phyloP scores from a whole-genome alignment of 495 filamentous ascomycete genomes.

The Cercophora scortea region DNA sequence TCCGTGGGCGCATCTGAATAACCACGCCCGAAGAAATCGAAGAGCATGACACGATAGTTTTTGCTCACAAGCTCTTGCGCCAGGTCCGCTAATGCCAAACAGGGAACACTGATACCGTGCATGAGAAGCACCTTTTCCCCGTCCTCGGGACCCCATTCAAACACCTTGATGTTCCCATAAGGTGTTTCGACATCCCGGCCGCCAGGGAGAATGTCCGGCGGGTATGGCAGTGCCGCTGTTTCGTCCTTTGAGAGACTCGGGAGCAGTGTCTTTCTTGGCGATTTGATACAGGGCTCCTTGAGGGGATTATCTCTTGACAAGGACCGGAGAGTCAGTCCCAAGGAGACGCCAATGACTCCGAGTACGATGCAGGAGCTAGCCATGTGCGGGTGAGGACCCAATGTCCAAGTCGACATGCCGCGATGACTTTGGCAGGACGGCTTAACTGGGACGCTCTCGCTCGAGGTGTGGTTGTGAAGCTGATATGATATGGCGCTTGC shows the following conservation, averaged over 20 bases:
- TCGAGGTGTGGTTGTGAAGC: too few relatives aligned
- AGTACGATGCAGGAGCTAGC: background rate
- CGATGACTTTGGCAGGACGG: background rate
- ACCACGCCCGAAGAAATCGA: conserved; percentile 75
- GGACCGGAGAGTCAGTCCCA: conserved; percentile 6
- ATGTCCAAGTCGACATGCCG: too few relatives aligned
- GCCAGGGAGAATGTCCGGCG: conserved; percentile 66
- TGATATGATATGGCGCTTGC: too few relatives aligned
- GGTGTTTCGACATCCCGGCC: conserved; percentile 64
- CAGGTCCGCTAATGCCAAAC: conserved; percentile 55
- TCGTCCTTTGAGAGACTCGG: conserved; percentile 12
- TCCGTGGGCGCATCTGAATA: conserved; percentile 64
- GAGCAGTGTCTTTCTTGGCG: conserved; percentile 17
- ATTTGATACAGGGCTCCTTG: conserved; percentile 8
- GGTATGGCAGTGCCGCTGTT: conserved; percentile 47
- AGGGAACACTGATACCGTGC: conserved; percentile 76
- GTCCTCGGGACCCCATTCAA: conserved; percentile 71
- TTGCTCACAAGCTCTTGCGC: conserved; percentile 56
- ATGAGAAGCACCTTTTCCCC: conserved; percentile 69
- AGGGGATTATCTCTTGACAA: background rate
- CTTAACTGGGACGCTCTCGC: background rate
- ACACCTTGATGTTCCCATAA: conserved; percentile 66
- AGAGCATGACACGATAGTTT: conserved; percentile 72
- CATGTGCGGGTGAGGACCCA: too few relatives aligned
- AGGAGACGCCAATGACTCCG: conserved; percentile 12